Evolutionary conservation across 2,329 filamentous ascomycete species (phyloP).

Genomic region (Fonsecaea nubica): DNA sequence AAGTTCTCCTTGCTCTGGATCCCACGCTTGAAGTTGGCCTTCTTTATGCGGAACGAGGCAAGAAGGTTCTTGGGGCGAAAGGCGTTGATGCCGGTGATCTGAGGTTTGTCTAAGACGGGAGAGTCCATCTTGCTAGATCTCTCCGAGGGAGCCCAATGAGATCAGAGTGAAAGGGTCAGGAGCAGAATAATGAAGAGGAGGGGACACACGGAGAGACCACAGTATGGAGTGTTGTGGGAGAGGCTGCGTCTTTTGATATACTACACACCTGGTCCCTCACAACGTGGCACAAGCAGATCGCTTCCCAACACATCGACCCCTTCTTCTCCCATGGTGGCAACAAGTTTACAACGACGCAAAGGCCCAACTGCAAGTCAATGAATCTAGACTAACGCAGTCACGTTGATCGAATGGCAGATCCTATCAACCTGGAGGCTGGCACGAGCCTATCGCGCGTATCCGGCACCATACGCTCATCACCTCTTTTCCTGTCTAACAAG

Average conservation of each 20-base stretch:
- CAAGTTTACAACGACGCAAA: neutral
- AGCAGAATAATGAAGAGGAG: neutral
- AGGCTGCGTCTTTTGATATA: neutral
- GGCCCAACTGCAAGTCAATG: neutral
- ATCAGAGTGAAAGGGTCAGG: neutral
- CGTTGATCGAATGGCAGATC: neutral
- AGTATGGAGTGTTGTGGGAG: neutral
- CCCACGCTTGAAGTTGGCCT: slow-evolving; percentile 18
- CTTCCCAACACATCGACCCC: neutral
- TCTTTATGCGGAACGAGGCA: slow-evolving; percentile 15
- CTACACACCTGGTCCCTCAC: neutral
- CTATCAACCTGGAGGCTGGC: neutral
- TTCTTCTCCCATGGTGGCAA: neutral
- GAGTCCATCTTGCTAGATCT: neutral
- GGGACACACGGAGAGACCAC: neutral
- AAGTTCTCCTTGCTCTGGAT: slow-evolving; percentile 26
- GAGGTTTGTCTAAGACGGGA: slow-evolving; percentile 1
- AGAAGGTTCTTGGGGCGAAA: slow-evolving; percentile 20
- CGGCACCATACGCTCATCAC: neutral
- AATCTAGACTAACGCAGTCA: neutral
- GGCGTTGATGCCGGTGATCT: slow-evolving; percentile 22
- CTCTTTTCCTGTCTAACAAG: neutral
- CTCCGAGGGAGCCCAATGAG: neutral
- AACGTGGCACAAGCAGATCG: neutral
- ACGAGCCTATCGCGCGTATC: slow-evolving; percentile 1